Evolutionary conservation across 106 monocot genomes (phyloP).

Genomic region (Posidonia australis): DNA sequence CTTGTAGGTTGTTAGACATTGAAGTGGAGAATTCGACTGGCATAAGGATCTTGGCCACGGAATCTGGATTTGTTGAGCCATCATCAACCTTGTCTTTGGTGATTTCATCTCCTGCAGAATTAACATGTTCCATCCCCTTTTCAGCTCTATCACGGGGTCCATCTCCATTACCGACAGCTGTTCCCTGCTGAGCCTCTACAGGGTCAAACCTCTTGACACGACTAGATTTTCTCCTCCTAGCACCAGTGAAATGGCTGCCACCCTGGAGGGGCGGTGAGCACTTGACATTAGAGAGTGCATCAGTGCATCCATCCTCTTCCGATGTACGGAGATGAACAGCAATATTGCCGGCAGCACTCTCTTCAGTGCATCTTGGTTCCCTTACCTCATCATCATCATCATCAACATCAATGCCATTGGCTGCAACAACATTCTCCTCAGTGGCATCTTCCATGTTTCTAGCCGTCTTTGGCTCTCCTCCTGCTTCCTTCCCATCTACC

Average conservation of each 20-base stretch:
- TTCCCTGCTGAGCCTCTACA: background rate
- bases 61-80: conserved; percentile 13
- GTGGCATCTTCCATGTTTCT: background rate
- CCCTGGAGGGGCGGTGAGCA: conserved; percentile 7
- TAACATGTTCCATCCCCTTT: conserved; percentile 31
- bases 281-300: conserved; percentile 29
- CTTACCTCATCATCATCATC: background rate
- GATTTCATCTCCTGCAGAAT: conserved; percentile 26
- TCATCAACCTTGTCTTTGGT: conserved; percentile 28
- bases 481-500: background rate
- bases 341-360: conserved; percentile 1
- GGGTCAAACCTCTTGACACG: conserved; percentile 60
- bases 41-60: conserved; percentile 51
- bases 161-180: too few species aligned
- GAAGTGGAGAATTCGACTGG: conserved; percentile 33
- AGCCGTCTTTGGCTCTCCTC: background rate
- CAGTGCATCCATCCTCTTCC: conserved; percentile 14
- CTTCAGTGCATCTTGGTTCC: conserved; percentile 1
- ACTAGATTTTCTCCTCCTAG: conserved; percentile 88
- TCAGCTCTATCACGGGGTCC: conserved; percentile 12
- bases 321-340: conserved; percentile 9
- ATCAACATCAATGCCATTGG: background rate
- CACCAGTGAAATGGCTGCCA: conserved; percentile 31
- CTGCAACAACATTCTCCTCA: background rate
- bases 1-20: conserved; percentile 40